These are phyloP conservation scores for Neoascochyta sp. DNA, from an alignment of 2,329 filamentous ascomycete species.

Conservation along the genomic window DNA sequence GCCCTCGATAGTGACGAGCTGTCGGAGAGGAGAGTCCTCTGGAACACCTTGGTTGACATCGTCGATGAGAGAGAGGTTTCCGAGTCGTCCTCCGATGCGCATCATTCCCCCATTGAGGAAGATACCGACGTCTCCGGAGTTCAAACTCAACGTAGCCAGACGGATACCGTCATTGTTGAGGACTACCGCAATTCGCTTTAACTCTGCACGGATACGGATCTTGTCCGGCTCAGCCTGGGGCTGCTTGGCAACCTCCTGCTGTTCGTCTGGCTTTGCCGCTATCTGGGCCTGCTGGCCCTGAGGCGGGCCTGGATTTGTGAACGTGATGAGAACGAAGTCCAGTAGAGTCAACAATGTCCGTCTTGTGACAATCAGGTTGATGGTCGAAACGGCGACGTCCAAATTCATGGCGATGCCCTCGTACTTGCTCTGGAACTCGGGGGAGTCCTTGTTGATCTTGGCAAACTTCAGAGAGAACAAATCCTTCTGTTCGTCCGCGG, in stretches of 20 bases:
- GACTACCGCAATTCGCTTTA: slow-evolving; percentile 90
- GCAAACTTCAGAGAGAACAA: slow-evolving; percentile 86
- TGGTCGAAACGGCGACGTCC: slow-evolving; percentile 85
- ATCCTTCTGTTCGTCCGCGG: slow-evolving; percentile 68
- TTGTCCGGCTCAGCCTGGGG: slow-evolving; percentile 58
- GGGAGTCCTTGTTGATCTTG: slow-evolving; percentile 83
- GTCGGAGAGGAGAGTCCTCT: slow-evolving; percentile 73
- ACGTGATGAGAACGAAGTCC: slow-evolving; percentile 91
- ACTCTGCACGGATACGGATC: slow-evolving; percentile 86
- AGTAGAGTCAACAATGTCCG: slow-evolving; percentile 87
- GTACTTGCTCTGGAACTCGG: slow-evolving; percentile 87
- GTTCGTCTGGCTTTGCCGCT: slow-evolving; percentile 28
- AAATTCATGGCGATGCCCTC: slow-evolving; percentile 93
- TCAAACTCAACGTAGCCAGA: slow-evolving; percentile 86
- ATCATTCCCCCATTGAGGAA: slow-evolving; percentile 83
- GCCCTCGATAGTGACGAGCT: slow-evolving; percentile 90
- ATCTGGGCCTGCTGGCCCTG: slow-evolving; percentile 35
- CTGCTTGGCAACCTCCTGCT: slow-evolving; percentile 38
- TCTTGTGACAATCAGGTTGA: slow-evolving; percentile 91
- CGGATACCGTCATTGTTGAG: slow-evolving; percentile 97
- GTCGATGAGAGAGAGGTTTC: slow-evolving; percentile 83
- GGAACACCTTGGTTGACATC: slow-evolving; percentile 90
- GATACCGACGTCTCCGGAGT: slow-evolving; percentile 85
- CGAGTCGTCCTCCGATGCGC: slow-evolving; percentile 80
- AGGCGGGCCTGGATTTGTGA: slow-evolving; percentile 62